Percentiles rank a stretch among this genome's conserved stretches.
Conservation (phyloP, 2,329 filamentous ascomycete genomes). For the Basipetospora chlamydospora region DNA sequence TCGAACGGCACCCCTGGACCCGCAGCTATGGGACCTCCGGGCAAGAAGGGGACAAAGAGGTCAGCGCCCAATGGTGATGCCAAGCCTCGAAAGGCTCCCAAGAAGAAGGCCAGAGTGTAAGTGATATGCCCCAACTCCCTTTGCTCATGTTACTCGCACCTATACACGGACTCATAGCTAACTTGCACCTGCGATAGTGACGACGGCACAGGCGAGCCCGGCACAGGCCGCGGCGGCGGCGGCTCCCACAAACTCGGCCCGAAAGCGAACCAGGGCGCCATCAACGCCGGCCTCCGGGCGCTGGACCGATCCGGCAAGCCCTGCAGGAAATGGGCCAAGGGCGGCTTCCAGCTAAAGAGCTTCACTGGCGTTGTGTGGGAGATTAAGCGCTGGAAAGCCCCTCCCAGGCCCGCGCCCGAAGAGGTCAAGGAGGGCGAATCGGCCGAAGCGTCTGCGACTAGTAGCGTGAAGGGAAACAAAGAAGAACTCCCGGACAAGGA, state of each 20-base stretch:
- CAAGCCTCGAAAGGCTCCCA: constrained; percentile 81
- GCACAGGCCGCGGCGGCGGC: constrained; percentile 31
- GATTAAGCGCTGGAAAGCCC: constrained; percentile 69
- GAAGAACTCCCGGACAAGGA: constrained; percentile 30
- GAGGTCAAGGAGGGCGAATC: constrained; percentile 23
- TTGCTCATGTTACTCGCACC: constrained; percentile 4
- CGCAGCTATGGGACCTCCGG: constrained; percentile 47
- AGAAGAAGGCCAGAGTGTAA: constrained; percentile 91
- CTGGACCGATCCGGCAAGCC: constrained; percentile 86
- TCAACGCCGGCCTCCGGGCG: constrained; percentile 89
- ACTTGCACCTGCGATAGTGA: constrained; percentile 31
- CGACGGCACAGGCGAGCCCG: constrained; percentile 47
- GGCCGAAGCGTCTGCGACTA: constrained; percentile 17
- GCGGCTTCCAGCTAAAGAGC: constrained; percentile 72
- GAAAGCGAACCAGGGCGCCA: constrained; percentile 92
- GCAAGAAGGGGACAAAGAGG: constrained; percentile 65
- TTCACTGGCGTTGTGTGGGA: constrained; percentile 83
- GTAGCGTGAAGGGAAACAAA: constrained; percentile 51
- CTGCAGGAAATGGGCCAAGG: constrained; percentile 81
- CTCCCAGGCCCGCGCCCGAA: constrained; percentile 37
- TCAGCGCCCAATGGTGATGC: constrained; percentile 48
- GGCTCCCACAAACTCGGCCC: constrained; percentile 75
- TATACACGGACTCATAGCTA: constrained; percentile 1
- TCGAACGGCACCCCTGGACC: constrained; percentile 28
- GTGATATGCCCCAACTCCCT: constrained; percentile 3